These are phyloP conservation scores for Blastobotrys serpentis DNA, from an alignment of 1,139 yeast species.

Conservation along the genomic window DNA sequence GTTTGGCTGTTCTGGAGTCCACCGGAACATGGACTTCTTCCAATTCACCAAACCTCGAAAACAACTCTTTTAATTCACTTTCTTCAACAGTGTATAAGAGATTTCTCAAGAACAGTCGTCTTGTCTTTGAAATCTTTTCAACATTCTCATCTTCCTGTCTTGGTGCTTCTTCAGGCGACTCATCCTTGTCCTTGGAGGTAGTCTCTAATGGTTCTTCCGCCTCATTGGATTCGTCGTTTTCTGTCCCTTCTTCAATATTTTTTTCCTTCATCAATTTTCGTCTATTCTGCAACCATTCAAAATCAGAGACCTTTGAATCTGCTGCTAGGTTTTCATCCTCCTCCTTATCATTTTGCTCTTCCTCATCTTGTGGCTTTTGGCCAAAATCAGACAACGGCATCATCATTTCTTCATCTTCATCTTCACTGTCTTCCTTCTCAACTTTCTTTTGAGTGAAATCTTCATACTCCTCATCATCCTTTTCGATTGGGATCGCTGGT, in stretches of 20 bases:
- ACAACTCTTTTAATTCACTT: conserved; percentile 65
- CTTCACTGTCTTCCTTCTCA: conserved; percentile 29
- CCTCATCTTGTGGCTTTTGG: conserved; percentile 22
- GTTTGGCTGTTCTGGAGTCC: conserved; percentile 83
- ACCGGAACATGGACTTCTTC: conserved; percentile 79
- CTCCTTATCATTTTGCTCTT: too few species aligned
- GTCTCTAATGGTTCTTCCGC: conserved; percentile 19
- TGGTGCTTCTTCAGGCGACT: conserved; percentile 11
- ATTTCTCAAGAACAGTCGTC: conserved; percentile 85
- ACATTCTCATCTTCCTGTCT: conserved; percentile 48
- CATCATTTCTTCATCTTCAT: conserved; percentile 27
- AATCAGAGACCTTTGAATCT: conserved; percentile 55
- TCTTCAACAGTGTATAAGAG: conserved; percentile 79
- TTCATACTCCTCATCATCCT: conserved; percentile 34
- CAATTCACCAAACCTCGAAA: conserved; percentile 46
- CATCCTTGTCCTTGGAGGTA: neutral
- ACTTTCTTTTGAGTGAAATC: conserved; percentile 25
- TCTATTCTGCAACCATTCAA: conserved; percentile 84
- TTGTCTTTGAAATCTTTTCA: conserved; percentile 61
- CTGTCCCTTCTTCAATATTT: conserved; percentile 35
- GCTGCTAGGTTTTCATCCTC: conserved; percentile 21
- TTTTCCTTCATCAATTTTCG: conserved; percentile 69
- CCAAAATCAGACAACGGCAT: conserved; percentile 19
- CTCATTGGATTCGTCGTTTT: conserved; percentile 23
- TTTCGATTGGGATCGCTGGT: conserved; percentile 22